Base-by-base conservation (phyloP, 2,329 filamentous ascomycete genomes). In the Ophiocordyceps polyrhachis-furcata region DNA sequence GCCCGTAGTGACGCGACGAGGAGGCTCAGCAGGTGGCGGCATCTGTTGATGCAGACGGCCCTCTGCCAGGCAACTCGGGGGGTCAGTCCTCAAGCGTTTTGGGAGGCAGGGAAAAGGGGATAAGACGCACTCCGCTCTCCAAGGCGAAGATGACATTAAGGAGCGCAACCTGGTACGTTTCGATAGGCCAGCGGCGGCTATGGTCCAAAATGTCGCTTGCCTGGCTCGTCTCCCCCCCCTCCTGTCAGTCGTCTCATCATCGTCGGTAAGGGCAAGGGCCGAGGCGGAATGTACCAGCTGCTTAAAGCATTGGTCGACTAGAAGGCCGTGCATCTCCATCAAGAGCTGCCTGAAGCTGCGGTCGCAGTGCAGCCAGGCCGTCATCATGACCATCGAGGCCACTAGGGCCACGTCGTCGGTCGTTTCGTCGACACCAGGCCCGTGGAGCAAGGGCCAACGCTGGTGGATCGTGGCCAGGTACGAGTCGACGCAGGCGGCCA, bases 401-500 rank as follows among this genome's bases (percentile, higher is more conserved):
- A 55, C 44, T 3, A 61, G 17, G 4, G 53, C 19, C 2, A 56
- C 44, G 2, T 59, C 52, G 20, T 55, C 55, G 14, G 46, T 54
- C 29, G 60, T 55, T 21, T 50, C 55, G 35, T 55, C 57, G 43
- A 60, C 61, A 0, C 56, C 51, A 1, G 65, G 62, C 0, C 53
- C 55, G 47, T 66, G 64, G 4, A 69, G 49, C 2, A 66, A 51
- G 6, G 66, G 61, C 56, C 64, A 68, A 1, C 56, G 56, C 25
- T 63, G 55, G 45, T 68, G 65, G 28, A 68, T 64, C 0, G 55
- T 47, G 0, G 52, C 52, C n/a, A 69, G 57, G 32, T 66, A 71
- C 0, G 56, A 51, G 0, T 55, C 52, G 1, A 53, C 47, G 23
- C 50, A 51, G 4, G 45, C 46, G 14, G 48, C 41, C 4, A 54